Percentiles rank a stretch among this genome's conserved stretches.
Conservation (phyloP, 2,329 filamentous ascomycete genomes). For the Fusarium torreyae region DNA sequence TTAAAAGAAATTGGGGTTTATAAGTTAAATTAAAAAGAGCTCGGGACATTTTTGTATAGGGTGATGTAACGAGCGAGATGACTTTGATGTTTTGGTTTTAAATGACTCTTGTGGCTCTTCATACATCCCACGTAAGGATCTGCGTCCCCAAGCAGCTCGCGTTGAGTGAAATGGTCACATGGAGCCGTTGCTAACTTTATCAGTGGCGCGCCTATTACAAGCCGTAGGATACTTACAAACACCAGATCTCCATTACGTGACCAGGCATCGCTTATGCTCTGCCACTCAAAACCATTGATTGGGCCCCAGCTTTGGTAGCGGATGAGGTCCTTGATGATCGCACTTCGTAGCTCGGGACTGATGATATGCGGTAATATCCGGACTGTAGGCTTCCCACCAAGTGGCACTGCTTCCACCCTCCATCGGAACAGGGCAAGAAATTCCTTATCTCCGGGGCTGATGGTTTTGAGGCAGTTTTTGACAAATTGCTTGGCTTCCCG, state of each 20-base stretch:
- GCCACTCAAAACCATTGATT: neutral
- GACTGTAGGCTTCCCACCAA: neutral
- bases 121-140: neutral
- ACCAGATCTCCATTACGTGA: neutral
- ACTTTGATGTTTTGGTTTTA: too few species aligned
- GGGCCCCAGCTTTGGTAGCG: neutral
- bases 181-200: neutral
- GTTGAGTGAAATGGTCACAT: neutral
- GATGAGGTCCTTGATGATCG: neutral
- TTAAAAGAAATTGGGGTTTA: too few species aligned
- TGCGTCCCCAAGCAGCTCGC: neutral
- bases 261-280: neutral
- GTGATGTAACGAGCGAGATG: too few species aligned
- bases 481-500: neutral
- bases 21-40: too few species aligned
- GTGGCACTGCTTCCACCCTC: neutral
- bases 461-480: conserved; percentile 1
- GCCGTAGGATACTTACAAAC: neutral
- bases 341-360: neutral
- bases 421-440: conserved; percentile 4
- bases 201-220: neutral
- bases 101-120: neutral
- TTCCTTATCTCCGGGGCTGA: neutral
- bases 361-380: conserved; percentile 3
- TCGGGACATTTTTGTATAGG: too few species aligned